Evolutionary conservation across 768 basidiomycete species (phyloP).

Genomic region (Imleria badia): DNA sequence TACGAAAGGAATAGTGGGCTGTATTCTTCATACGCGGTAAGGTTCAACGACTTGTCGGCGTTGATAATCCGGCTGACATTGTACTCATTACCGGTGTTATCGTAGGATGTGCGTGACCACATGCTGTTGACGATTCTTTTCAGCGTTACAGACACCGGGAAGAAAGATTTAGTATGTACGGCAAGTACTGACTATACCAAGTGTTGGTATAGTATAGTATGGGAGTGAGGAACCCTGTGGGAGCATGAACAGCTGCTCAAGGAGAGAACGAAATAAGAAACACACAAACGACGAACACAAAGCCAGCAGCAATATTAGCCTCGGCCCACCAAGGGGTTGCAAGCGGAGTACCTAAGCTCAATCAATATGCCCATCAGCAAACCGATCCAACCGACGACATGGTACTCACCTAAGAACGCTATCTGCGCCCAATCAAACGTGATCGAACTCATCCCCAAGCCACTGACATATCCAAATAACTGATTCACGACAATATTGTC

Average conservation of each 20-base stretch:
- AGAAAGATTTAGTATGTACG: slow-evolving; percentile 34
- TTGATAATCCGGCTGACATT: slow-evolving; percentile 59
- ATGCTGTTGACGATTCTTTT: slow-evolving; percentile 37
- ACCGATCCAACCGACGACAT: neutral
- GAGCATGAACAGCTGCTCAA: slow-evolving; percentile 52
- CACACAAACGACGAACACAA: slow-evolving; percentile 68
- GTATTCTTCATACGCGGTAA: slow-evolving; percentile 53
- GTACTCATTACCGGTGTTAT: slow-evolving; percentile 59
- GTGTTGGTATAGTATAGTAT: slow-evolving; percentile 67
- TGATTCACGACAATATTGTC: slow-evolving; percentile 69
- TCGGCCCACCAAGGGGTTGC: slow-evolving; percentile 84
- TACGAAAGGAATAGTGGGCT: slow-evolving; percentile 61
- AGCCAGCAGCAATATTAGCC: slow-evolving; percentile 63
- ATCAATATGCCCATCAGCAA: neutral
- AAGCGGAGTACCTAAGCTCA: slow-evolving; percentile 45
- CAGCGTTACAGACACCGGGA: neutral
- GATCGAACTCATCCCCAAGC: slow-evolving; percentile 68
- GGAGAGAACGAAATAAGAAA: slow-evolving; percentile 34
- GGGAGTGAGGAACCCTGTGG: slow-evolving; percentile 54
- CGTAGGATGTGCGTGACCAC: slow-evolving; percentile 62
- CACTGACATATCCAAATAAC: slow-evolving; percentile 60
- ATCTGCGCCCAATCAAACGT: slow-evolving; percentile 85
- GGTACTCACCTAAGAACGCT: slow-evolving; percentile 27
- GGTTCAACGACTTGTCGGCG: slow-evolving; percentile 52
- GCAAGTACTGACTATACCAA: slow-evolving; percentile 58